Conservation (phyloP, 2,329 filamentous ascomycete genomes). For the Volutella citrinella region DNA sequence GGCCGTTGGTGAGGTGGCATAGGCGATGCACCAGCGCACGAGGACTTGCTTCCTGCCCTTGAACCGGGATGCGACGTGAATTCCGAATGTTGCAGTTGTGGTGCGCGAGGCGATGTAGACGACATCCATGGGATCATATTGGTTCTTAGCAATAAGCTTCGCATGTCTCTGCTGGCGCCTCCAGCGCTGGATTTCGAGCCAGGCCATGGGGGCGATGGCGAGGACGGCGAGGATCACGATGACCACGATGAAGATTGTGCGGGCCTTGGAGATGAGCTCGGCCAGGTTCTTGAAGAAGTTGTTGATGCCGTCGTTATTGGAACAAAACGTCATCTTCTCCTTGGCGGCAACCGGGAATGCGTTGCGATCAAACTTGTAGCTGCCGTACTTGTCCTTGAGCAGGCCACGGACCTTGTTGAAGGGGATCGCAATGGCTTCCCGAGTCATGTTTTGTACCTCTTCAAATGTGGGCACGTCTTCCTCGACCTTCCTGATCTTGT, state of each 20-base stretch:
- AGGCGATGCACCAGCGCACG: slow-evolving; percentile 79
- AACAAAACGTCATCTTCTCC: slow-evolving; percentile 82
- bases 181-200: slow-evolving; percentile 76
- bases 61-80: slow-evolving; percentile 66
- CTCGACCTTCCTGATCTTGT: slow-evolving; percentile 70
- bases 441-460: slow-evolving; percentile 78
- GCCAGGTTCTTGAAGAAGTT: slow-evolving; percentile 78
- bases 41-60: slow-evolving; percentile 66
- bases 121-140: slow-evolving; percentile 79
- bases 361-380: slow-evolving; percentile 74
- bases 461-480: slow-evolving; percentile 77
- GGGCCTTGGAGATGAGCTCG: slow-evolving; percentile 63
- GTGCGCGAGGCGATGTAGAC: slow-evolving; percentile 85
- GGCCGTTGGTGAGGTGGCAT: slow-evolving; percentile 79
- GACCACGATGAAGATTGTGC: slow-evolving; percentile 73
- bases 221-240: slow-evolving; percentile 68
- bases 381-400: slow-evolving; percentile 67
- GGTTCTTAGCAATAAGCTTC: slow-evolving; percentile 60
- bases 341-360: slow-evolving; percentile 83
- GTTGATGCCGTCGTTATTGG: slow-evolving; percentile 76
- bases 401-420: slow-evolving; percentile 76
- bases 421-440: slow-evolving; percentile 69
- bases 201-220: slow-evolving; percentile 76
- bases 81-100: slow-evolving; percentile 67
- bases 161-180: slow-evolving; percentile 68